Conservation (phyloP, 2,329 filamentous ascomycete species). For the Ascochyta fabae region DNA sequence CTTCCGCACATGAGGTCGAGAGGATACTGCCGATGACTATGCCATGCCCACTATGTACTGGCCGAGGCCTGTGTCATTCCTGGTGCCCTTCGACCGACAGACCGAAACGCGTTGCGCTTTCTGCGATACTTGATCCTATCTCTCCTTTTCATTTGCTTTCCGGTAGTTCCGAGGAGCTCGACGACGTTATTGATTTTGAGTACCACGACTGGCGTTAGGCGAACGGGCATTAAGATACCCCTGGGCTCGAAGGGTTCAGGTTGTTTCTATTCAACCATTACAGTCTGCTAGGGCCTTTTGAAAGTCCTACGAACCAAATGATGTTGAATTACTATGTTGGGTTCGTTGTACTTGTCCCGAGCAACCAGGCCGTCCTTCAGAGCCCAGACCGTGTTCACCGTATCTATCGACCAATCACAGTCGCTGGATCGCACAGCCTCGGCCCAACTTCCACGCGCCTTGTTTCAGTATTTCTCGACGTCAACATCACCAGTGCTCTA, state of each 20-base stretch:
- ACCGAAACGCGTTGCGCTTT: background rate
- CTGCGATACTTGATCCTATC: background rate
- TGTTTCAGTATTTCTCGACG: conserved; percentile 12
- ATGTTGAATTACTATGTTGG: no score
- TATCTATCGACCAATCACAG: conserved; percentile 11
- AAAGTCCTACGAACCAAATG: no score
- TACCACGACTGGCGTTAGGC: conserved; percentile 15
- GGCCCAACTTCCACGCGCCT: conserved; percentile 8
- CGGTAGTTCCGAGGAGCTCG: background rate
- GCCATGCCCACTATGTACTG: background rate
- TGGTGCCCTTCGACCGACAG: background rate
- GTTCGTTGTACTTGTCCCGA: no score
- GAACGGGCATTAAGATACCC: conserved; percentile 22
- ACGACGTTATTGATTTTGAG: conserved; percentile 8
- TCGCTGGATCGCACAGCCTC: conserved; percentile 1
- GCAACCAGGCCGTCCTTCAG: no score
- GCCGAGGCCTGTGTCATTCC: background rate
- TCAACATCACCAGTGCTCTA: conserved; percentile 6
- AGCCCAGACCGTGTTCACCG: background rate
- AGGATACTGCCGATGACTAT: background rate
- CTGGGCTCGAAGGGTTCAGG: conserved; percentile 16
- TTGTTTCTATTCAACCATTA: background rate
- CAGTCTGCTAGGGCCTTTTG: no score
- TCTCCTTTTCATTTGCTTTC: background rate
- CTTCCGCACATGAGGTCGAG: background rate